phyloP scores from a whole-genome alignment of 1,284 basidiomycete genomes.

The Rhodotorula sp. region DNA sequence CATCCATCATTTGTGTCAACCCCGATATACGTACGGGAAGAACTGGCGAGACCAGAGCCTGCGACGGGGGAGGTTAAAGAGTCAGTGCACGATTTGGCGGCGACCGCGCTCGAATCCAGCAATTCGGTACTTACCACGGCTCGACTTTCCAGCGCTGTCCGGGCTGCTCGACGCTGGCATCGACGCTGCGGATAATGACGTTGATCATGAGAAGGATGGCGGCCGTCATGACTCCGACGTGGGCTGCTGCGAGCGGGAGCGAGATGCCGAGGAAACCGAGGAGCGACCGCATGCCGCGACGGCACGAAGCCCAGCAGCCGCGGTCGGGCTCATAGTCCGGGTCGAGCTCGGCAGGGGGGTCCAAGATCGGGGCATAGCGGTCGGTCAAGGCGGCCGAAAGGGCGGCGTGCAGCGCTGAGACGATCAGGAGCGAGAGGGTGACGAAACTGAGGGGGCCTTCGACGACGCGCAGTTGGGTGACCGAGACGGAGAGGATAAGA shows the following conservation, averaged over 20 bases:
- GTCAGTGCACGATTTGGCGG: no score
- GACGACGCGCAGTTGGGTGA: constrained; percentile 36
- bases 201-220: constrained; percentile 21
- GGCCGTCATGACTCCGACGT: constrained; percentile 23
- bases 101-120: no score
- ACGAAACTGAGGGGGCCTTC: constrained; percentile 33
- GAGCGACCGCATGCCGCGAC: constrained; percentile 13
- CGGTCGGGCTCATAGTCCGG: constrained; percentile 14
- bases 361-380: constrained; percentile 34
- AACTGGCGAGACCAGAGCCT: constrained; percentile 19
- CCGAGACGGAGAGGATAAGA: constrained; percentile 34
- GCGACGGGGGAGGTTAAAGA: no score
- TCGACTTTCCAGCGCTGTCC: constrained; percentile 38
- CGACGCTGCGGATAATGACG: constrained; percentile 29
- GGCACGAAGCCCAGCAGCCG: constrained; percentile 16
- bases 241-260: constrained; percentile 34
- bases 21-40: constrained; percentile 21
- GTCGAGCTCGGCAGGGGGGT: constrained; percentile 30
- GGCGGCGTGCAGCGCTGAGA: constrained; percentile 29
- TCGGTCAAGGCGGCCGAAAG: constrained; percentile 26
- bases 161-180: constrained; percentile 31
- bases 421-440: constrained; percentile 30
- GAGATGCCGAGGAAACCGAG: constrained; percentile 29
- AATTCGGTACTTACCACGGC: constrained; percentile 6
- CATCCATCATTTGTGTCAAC: not conserved